Evolutionary conservation across 169 alveolate species (phyloP), one percentile per base, ranked within the genome.

Genomic region (Eimeria acervulina): DNA sequence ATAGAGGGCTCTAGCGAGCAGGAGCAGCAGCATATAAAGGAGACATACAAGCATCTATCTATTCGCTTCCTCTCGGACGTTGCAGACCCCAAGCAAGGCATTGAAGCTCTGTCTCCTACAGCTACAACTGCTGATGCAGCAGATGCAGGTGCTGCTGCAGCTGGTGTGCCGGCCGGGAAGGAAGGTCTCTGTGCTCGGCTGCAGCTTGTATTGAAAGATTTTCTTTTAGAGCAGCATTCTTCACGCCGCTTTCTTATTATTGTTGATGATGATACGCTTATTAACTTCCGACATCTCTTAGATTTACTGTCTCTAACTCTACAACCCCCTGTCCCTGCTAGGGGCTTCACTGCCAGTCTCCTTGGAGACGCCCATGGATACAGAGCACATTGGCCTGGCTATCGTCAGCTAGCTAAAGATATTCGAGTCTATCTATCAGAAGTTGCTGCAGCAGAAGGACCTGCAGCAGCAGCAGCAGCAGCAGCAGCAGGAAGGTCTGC

Each of bases 301-400:
- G 95, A 90, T 33, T 47, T 72, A 31, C 40, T 90, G 1, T 90
- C 95, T 36, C 80, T 90, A 15, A 52, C 95, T 21, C 90, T 90
- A 47, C 95, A 90, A 55, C 90, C 95, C 21, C 89, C 95, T 26
- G 28, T 90, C 31, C 95, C 95, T 15, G 95, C 95, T 23, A 51
- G 95, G 19, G 63, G 61, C 47, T 90, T 74, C 81, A 31, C 72
- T 17, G 76, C 90, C 33, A 42, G 47, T 8, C 90, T 83, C 31
- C 81, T 90, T n/a, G 55, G 90, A 74, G 90, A 90, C 51, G 38
- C 47, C 8, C 61, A 52, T 31, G 95, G 80, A 2, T 42, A 44
- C 40, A 61, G 95, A 26, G n/a, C 42, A 23, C 40, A 81, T 33
- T 40, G 42, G 33, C 81, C 89, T 0, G 61, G 78, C 23, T 90